Base-by-base conservation (phyloP, 2,329 filamentous ascomycete species). In the Nothomitra cinnamomea region DNA sequence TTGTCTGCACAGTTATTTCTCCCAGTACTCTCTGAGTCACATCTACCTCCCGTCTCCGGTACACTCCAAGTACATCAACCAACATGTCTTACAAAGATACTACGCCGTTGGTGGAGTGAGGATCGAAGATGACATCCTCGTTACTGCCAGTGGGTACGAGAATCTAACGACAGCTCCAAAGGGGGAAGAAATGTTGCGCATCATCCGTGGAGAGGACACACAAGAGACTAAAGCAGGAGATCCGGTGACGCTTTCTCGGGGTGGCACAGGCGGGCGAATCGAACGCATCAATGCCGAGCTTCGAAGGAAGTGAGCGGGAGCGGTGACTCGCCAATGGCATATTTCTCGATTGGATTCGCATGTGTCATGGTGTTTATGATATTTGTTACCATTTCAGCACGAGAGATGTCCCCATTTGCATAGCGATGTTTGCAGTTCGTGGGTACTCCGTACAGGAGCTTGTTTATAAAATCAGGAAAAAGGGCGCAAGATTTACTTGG, bases 131-230 rank as follows among this genome's bases (percentile, higher is more conserved):
- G 86, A 90, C 65, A 76, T 96, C 41, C 72, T 90, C 21, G 80
- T 96, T 48, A 92, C 84, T 1, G 73, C 83, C 56, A 71, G 77
- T 22, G 88, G 89, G 0, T 80, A 80, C 61, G 88, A 95, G 67
- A 94, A 94, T 63, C 63, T 96, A 64, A 94, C 88, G 1, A 75
- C 76, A 1, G 84, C 84, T 32, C 85, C 86, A 0, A 94, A 92
- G 70, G 78, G 79, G 52, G 66, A 72, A 1, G 74, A 83, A 62
- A 69, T 88, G 61, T 69, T 87, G 63, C 72, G 73, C 57, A 71
- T 85, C 51, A 76, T 82, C 52, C 77, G 74, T 52, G 66, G 66
- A 5, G 61, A 57, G 42, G 45, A 49, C 15, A 17, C 25, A 6
- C 15, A 17, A 3, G 6, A 41, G 13, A 19, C n/a, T 24, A 35